Conservation (phyloP, 345 rosid species). For the Geranium brycei region DNA sequence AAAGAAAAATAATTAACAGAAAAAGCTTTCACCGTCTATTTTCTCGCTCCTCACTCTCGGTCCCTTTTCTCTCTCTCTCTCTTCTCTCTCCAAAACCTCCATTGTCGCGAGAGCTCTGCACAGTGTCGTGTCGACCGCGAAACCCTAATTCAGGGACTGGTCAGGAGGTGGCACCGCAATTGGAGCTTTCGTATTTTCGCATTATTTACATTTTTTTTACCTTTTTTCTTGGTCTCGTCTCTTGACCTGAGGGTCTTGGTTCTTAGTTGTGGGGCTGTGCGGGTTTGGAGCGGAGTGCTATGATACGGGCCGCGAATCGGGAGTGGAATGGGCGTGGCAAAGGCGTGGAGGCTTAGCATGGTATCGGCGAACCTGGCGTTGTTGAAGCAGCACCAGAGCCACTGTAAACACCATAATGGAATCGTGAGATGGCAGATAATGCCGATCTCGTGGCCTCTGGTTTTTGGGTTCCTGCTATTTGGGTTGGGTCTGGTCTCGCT, state of each 20-base stretch:
- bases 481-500: constrained; percentile 79
- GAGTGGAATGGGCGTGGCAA: constrained; percentile 36
- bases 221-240: too few relatives aligned
- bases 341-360: constrained; percentile 43
- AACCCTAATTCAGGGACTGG: background rate
- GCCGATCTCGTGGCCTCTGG: constrained; percentile 45
- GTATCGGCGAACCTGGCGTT: constrained; percentile 45
- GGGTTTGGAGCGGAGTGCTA: constrained; percentile 2
- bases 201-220: background rate
- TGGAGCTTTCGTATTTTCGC: background rate
- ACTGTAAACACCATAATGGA: background rate
- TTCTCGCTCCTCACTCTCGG: background rate
- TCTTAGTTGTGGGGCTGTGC: too few relatives aligned
- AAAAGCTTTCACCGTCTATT: too few relatives aligned
- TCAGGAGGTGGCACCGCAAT: too few relatives aligned
- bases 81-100: background rate
- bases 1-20: background rate
- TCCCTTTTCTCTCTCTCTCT: background rate
- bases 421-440: constrained; percentile 6
- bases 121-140: background rate
- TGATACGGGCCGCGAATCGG: constrained; percentile 22
- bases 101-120: background rate
- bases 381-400: constrained; percentile 20
- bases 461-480: constrained; percentile 83
- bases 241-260: too few relatives aligned